A percentile compares a stretch with the other conserved stretches of the same genome.
Evolutionary conservation across 2,329 filamentous ascomycete genomes (phyloP).

Genomic region (Aspergillus hiratsukae): DNA sequence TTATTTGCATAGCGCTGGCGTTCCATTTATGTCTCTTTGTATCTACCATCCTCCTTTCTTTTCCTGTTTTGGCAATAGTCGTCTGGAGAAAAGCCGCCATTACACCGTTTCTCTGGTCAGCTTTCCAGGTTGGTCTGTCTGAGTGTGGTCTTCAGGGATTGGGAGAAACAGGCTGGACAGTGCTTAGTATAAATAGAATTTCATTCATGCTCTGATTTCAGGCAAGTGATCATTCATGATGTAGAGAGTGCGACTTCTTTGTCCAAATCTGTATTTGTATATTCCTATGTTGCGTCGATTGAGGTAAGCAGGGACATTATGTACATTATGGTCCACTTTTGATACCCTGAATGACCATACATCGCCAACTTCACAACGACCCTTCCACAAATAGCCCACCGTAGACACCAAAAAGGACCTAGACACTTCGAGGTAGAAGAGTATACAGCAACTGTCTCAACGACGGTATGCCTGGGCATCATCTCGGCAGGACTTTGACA

Average conservation of each 20-base stretch:
- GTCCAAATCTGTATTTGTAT: background rate
- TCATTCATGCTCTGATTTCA: background rate
- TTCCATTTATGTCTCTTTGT: slow-evolving; percentile 11
- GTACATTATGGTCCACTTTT: background rate
- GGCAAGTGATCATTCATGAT: background rate
- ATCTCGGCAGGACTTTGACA: too few species aligned
- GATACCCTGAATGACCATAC: background rate
- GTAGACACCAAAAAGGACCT: background rate
- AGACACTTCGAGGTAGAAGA: slow-evolving; percentile 4
- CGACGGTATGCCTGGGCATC: background rate
- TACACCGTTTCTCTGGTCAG: background rate
- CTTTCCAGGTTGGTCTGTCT: background rate
- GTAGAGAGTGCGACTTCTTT: background rate
- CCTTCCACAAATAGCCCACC: background rate
- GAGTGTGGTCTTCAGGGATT: background rate
- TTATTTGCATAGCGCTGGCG: slow-evolving; percentile 35
- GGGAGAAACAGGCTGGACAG: background rate
- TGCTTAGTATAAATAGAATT: background rate
- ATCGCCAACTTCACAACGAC: background rate
- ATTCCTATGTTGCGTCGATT: too few species aligned
- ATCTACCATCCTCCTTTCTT: background rate
- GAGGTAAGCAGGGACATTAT: background rate
- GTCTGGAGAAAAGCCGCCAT: background rate
- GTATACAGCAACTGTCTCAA: slow-evolving; percentile 7
- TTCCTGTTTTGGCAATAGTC: background rate